A percentile compares a stretch with the other conserved stretches of the same genome.
Evolutionary conservation across 805 yeast species (phyloP).

Genomic region (Kodamaea sagamina): DNA sequence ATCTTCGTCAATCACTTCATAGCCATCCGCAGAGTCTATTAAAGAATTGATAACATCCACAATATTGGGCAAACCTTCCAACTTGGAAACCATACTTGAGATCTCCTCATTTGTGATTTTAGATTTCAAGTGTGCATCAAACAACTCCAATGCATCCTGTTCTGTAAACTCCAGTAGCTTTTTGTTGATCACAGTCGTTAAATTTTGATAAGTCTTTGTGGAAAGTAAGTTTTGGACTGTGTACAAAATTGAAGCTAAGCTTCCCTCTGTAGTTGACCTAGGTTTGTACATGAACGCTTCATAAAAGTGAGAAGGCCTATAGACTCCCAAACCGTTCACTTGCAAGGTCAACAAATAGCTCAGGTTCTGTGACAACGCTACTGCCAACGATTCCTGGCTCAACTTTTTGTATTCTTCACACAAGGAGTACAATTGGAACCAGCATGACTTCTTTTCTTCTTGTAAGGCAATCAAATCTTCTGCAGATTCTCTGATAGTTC

Average conservation of each 20-base stretch:
- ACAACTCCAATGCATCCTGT: conserved; percentile 24
- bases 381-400: conserved; percentile 58
- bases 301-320: conserved; percentile 34
- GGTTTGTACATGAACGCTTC: conserved; percentile 24
- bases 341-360: conserved; percentile 21
- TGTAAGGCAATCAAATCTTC: conserved; percentile 22
- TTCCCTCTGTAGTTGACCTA: conserved; percentile 15
- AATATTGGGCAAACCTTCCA: conserved; percentile 30
- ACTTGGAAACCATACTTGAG: conserved; percentile 20
- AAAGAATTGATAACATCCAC: conserved; percentile 25
- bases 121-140: conserved; percentile 22
- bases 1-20: conserved; percentile 12
- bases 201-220: conserved; percentile 28
- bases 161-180: conserved; percentile 15
- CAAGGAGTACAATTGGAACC: conserved; percentile 70
- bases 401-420: conserved; percentile 69
- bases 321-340: conserved; percentile 35
- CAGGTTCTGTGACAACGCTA: conserved; percentile 12
- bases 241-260: conserved; percentile 23
- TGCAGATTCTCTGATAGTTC: conserved; percentile 29
- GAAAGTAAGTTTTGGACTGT: conserved; percentile 30
- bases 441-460: conserved; percentile 44
- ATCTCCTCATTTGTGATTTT: conserved; percentile 31
- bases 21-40: conserved; percentile 17
- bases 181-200: conserved; percentile 20